phyloP scores from a whole-genome alignment of 1,139 yeast genomes.

The Sugiyamaella castrensis region DNA sequence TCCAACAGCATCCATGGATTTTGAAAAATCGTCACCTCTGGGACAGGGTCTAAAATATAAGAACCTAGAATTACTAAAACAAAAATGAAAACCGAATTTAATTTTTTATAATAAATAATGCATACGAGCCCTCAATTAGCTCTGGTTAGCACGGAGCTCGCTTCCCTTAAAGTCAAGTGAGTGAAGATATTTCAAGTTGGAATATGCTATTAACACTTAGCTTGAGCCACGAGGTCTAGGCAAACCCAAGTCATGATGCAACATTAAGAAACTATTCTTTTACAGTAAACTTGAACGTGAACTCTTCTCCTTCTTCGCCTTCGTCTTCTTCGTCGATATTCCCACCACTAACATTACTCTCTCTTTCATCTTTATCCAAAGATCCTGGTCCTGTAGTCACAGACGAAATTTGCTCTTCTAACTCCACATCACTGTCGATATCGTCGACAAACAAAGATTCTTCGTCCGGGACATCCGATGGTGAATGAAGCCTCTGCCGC shows the following conservation, averaged over 20 bases:
- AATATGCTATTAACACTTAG: too few relatives aligned
- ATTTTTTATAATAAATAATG: background rate
- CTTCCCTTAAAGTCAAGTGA: too few relatives aligned
- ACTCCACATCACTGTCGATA: slow-evolving; percentile 5
- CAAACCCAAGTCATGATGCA: too few relatives aligned
- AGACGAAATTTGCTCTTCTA: background rate
- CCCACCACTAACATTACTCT: background rate
- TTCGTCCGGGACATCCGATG: background rate
- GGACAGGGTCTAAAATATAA: slow-evolving; percentile 30
- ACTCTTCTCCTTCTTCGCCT: slow-evolving; percentile 21
- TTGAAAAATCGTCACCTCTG: slow-evolving; percentile 55
- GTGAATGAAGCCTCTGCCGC: background rate
- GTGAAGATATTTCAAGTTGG: too few relatives aligned
- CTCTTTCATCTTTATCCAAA: background rate
- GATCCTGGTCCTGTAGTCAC: too few relatives aligned
- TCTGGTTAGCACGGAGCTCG: too few relatives aligned
- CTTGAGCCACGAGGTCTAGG: too few relatives aligned
- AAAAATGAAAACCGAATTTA: slow-evolving; percentile 4
- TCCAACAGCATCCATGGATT: slow-evolving; percentile 82
- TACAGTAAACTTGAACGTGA: slow-evolving; percentile 17
- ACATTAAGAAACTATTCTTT: background rate
- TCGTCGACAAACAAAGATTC: slow-evolving; percentile 15
- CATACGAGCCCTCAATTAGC: slow-evolving; percentile 1
- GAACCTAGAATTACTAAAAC: background rate
- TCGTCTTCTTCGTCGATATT: slow-evolving; percentile 12